Conservation (phyloP, 371 early-diverging fungal genomes). For the Parasitella parasitica region DNA sequence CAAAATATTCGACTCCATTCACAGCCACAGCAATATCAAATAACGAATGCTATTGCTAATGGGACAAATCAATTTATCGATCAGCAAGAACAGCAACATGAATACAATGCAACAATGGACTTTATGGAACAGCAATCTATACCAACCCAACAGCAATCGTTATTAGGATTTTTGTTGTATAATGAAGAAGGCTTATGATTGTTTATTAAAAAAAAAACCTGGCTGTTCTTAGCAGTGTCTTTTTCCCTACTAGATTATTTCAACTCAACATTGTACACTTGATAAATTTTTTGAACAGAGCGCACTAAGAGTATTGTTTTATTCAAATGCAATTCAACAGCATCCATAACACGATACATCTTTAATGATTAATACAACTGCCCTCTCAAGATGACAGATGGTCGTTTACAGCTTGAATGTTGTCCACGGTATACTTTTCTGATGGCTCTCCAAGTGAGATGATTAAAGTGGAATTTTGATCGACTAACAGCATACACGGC, state of each 20-base stretch:
- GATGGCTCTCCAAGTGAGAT: conserved; percentile 3
- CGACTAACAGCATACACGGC: conserved; percentile 11
- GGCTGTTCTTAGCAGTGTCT: no score
- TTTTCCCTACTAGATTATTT: conserved; percentile 4
- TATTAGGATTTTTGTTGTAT: conserved; percentile 11
- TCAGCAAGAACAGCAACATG: background rate
- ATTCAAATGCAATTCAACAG: no score
- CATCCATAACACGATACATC: no score
- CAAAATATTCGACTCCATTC: background rate
- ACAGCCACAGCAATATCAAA: background rate
- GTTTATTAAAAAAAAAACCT: conserved; percentile 1
- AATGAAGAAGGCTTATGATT: conserved; percentile 9
- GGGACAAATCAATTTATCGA: background rate
- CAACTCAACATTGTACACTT: conserved; percentile 1
- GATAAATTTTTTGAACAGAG: no score
- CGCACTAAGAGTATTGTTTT: no score
- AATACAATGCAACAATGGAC: background rate
- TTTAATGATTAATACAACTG: no score
- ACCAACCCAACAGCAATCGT: conserved; percentile 14
- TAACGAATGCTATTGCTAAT: background rate
- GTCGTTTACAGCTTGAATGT: no score
- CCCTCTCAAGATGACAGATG: no score
- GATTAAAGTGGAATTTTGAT: background rate
- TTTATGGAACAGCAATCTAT: background rate
- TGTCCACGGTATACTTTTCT: no score